Conservation (phyloP, 805 yeast genomes). For the Starmerella potacharoeniae region DNA sequence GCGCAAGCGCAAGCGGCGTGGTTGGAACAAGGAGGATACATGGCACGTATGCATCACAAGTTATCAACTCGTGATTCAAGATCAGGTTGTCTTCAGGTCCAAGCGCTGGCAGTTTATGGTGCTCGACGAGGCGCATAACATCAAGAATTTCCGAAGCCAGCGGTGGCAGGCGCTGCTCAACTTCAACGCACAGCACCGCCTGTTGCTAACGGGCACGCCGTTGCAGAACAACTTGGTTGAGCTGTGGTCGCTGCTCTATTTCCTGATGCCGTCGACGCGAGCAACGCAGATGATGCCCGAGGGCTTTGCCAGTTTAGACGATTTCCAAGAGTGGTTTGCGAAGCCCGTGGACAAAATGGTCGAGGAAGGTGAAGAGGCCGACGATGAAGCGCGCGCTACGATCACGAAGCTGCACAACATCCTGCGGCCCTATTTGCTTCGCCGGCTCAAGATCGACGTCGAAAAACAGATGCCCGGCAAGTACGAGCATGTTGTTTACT, state of each 20-base stretch:
- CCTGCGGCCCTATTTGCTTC: constrained; percentile 76
- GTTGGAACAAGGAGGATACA: constrained; percentile 94
- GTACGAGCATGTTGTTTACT: constrained; percentile 87
- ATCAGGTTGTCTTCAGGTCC: constrained; percentile 84
- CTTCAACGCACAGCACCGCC: constrained; percentile 81
- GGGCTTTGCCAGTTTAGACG: constrained; percentile 92
- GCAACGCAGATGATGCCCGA: constrained; percentile 57
- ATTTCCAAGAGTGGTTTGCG: constrained; percentile 98
- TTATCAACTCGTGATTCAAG: constrained; percentile 94
- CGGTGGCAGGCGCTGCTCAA: constrained; percentile 94
- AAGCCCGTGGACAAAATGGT: constrained; percentile 86
- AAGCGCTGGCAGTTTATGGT: constrained; percentile 95
- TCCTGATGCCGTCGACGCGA: constrained; percentile 85
- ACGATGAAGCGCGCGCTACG: constrained; percentile 67
- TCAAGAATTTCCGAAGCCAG: constrained; percentile 89
- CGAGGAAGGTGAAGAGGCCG: constrained; percentile 59
- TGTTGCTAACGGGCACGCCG: constrained; percentile 92
- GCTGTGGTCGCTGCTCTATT: constrained; percentile 88
- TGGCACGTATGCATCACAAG: constrained; percentile 97
- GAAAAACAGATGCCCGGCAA: constrained; percentile 99
- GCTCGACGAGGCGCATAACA: constrained; percentile 95
- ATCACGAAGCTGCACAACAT: constrained; percentile 87
- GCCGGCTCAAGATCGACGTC: constrained; percentile 91
- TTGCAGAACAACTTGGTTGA: constrained; percentile 90
- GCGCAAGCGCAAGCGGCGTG: constrained; percentile 86